Percentiles rank a stretch among this genome's conserved stretches.
These are phyloP conservation scores for Chenopodium album DNA, from an alignment of 148 eudicot species.

Conservation along the genomic window DNA sequence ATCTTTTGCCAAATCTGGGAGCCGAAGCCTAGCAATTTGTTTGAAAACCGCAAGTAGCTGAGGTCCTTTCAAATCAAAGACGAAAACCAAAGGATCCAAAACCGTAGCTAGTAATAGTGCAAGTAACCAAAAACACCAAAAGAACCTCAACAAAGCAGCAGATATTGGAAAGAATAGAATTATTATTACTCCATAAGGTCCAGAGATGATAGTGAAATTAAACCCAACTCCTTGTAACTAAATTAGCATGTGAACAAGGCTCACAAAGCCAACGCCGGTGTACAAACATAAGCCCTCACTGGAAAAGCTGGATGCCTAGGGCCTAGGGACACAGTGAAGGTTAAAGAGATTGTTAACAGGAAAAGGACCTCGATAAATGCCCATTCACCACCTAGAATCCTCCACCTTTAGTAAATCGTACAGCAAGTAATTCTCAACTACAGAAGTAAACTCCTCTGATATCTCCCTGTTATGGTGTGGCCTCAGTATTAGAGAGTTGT, in stretches of 20 bases:
- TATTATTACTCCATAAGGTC: too few relatives aligned
- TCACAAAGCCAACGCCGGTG: neutral
- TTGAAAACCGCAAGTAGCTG: too few relatives aligned
- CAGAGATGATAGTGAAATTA: too few relatives aligned
- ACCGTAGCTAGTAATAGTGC: too few relatives aligned
- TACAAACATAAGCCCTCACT: neutral
- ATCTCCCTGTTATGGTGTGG: neutral
- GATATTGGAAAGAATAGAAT: too few relatives aligned
- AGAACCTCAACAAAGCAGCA: too few relatives aligned
- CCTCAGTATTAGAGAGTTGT: neutral
- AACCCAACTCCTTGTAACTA: too few relatives aligned
- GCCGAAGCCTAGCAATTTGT: too few relatives aligned
- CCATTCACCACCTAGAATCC: neutral
- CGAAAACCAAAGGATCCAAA: too few relatives aligned
- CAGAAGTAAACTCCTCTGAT: neutral
- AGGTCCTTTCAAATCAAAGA: too few relatives aligned
- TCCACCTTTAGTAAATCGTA: neutral
- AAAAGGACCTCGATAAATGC: neutral
- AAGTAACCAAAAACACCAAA: too few relatives aligned
- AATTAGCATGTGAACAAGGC: neutral
- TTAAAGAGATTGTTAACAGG: neutral
- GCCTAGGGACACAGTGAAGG: neutral
- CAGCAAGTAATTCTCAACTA: neutral
- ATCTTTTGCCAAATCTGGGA: too few relatives aligned
- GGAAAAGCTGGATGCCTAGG: neutral